Percentiles rank a stretch among this genome's conserved stretches.
These are phyloP conservation scores for Prunus campanulata DNA, from an alignment of 306 rosid species.

Conservation along the genomic window DNA sequence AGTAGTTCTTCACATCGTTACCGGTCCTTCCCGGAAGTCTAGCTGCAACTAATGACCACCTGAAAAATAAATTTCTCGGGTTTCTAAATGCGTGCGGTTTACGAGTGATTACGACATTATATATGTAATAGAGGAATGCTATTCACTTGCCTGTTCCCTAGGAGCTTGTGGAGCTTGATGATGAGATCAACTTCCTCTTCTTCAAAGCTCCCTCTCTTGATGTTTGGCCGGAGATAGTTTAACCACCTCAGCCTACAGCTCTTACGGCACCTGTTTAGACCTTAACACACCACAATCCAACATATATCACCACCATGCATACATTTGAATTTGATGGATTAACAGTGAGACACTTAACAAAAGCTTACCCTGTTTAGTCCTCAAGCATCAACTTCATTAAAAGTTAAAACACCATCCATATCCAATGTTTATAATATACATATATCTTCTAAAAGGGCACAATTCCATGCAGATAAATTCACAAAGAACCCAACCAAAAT, in stretches of 20 bases:
- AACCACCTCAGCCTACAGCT: slow-evolving; percentile 68
- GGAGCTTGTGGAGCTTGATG: slow-evolving; percentile 49
- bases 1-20: slow-evolving; percentile 64
- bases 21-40: slow-evolving; percentile 71
- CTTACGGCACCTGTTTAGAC: slow-evolving; percentile 59
- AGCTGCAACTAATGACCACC: slow-evolving; percentile 70
- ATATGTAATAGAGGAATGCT: too few relatives aligned
- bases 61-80: slow-evolving; percentile 7
- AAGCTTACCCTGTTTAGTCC: not conserved
- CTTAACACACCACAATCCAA: slow-evolving; percentile 24
- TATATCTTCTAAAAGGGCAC: too few relatives aligned
- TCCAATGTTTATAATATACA: too few relatives aligned
- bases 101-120: not conserved
- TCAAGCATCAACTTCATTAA: not conserved
- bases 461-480: too few relatives aligned
- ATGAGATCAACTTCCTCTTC: slow-evolving; percentile 57
- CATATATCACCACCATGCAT: too few relatives aligned
- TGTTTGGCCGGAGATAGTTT: slow-evolving; percentile 63
- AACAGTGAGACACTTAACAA: not conserved
- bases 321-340: not conserved
- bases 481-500: too few relatives aligned
- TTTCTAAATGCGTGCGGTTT: not conserved
- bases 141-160: slow-evolving; percentile 53
- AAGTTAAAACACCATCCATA: too few relatives aligned
- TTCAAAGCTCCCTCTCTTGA: slow-evolving; percentile 57